Conservation (phyloP, 2,329 filamentous ascomycete species). For the Penicillium sp. region DNA sequence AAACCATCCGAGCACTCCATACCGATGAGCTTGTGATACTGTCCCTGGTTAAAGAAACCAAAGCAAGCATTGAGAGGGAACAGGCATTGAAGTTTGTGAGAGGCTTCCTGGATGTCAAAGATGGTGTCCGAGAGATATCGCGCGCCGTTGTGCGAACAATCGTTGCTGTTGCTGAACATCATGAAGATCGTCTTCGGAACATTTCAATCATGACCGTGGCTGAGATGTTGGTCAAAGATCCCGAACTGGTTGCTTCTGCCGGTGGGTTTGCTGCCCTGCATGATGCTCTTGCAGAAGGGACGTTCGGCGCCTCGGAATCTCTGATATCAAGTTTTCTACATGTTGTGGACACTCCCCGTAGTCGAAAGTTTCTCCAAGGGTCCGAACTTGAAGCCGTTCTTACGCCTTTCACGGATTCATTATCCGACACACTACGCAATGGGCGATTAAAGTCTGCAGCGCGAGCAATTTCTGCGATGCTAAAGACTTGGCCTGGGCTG, state of each 20-base stretch:
- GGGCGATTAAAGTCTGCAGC: slow-evolving; percentile 78
- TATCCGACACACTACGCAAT: slow-evolving; percentile 54
- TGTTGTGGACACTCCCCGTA: slow-evolving; percentile 78
- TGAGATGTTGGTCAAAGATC: slow-evolving; percentile 85
- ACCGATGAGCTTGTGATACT: slow-evolving; percentile 90
- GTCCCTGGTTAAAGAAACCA: slow-evolving; percentile 91
- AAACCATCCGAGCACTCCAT: slow-evolving; percentile 80
- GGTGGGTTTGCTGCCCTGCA: slow-evolving; percentile 83
- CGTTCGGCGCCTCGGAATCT: slow-evolving; percentile 88
- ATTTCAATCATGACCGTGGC: slow-evolving; percentile 92
- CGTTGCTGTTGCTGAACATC: slow-evolving; percentile 82
- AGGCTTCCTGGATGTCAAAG: slow-evolving; percentile 92
- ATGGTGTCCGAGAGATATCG: slow-evolving; percentile 83
- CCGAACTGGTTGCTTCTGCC: slow-evolving; percentile 73
- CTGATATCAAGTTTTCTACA: slow-evolving; percentile 84
- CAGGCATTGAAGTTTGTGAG: slow-evolving; percentile 95
- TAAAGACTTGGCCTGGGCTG: slow-evolving; percentile 92
- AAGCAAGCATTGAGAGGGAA: slow-evolving; percentile 94
- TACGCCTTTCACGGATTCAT: slow-evolving; percentile 85
- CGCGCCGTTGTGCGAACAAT: slow-evolving; percentile 83
- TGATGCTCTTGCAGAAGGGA: slow-evolving; percentile 86
- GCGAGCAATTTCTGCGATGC: slow-evolving; percentile 83
- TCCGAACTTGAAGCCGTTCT: slow-evolving; percentile 88
- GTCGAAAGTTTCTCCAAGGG: slow-evolving; percentile 77
- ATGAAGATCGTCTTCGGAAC: slow-evolving; percentile 78